Percentiles rank a stretch among this genome's conserved stretches.
These are phyloP conservation scores for Gautieria morchelliformis DNA, from an alignment of 768 basidiomycete species.

Conservation along the genomic window DNA sequence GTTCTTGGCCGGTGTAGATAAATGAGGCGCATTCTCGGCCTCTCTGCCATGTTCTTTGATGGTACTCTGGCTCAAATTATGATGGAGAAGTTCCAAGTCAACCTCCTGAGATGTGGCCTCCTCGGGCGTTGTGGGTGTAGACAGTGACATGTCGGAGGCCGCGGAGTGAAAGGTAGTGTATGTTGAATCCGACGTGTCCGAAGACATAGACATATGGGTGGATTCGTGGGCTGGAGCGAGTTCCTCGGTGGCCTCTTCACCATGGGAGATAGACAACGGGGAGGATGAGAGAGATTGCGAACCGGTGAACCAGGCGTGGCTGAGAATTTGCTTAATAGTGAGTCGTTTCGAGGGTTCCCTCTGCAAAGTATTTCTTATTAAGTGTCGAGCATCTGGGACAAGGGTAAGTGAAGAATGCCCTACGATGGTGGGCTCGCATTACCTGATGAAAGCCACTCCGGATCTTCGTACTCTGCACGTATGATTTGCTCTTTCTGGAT, in stretches of 20 bases:
- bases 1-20: neutral
- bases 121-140: conserved; percentile 21
- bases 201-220: neutral
- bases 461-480: conserved; percentile 81
- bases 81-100: conserved; percentile 5
- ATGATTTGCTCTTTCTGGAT: conserved; percentile 81
- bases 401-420: neutral
- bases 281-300: conserved; percentile 6
- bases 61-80: conserved; percentile 7
- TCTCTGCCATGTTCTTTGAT: neutral
- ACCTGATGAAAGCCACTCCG: conserved; percentile 87
- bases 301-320: conserved; percentile 76
- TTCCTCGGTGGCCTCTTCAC: conserved; percentile 2
- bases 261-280: neutral
- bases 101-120: conserved; percentile 17
- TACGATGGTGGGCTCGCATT: conserved; percentile 10
- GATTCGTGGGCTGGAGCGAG: neutral
- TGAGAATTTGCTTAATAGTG: conserved; percentile 76
- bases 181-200: conserved; percentile 12
- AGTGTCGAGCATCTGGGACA: conserved; percentile 66
- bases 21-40: neutral
- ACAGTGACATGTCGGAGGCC: conserved; percentile 10
- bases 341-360: conserved; percentile 68
- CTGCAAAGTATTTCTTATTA: conserved; percentile 69
- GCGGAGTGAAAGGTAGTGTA: conserved; percentile 13